Evolutionary conservation across 2,329 filamentous ascomycete species (phyloP), one percentile per base, ranked within the genome.

Genomic region (Phoma sp.): DNA sequence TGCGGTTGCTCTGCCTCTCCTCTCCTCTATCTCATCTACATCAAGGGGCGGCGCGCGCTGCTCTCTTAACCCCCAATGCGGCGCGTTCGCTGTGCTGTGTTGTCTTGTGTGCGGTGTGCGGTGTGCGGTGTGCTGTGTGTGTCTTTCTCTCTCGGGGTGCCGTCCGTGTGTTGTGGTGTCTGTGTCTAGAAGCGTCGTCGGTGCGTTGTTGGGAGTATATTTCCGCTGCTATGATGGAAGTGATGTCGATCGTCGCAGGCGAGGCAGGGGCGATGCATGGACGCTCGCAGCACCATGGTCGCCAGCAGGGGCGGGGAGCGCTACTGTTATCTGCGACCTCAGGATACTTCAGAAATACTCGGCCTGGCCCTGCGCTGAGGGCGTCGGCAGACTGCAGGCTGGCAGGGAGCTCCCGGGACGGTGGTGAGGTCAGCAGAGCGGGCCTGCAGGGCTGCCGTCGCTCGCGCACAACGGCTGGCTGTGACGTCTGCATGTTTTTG

Each of bases 191-290:
- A 6, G 6, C 9, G 27, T 29, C 27, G 27, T 29, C 27, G 27
- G 27, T 29, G 27, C 27, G 27, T 29, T 29, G 32, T 33, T n/a
- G 44, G 39, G 45, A 30, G n/a, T 39, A 22, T 45, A 45, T 29
- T 46, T 49, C 49, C 25, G 55, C 44, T 47, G 55, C 43, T 48
- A 38, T 47, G 32, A 49, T 30, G 35, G 46, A 46, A 41, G 40
- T 41, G 39, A 49, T 57, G 55, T 56, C 25, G 61, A 52, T 56
- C 54, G 52, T 55, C 50, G 55, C 47, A 62, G 61, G 60, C 61
- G 64, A 61, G 62, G 62, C 69, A 71, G 66, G 68, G 68, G 66
- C 35, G 29, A 36, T 43, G 48, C 53, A 51, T 47, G 47, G 29
- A 18, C 40, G 40, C 23, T 25, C 11, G 44, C 39, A 47, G 36